Evolutionary conservation across 441 rosid species (phyloP), one percentile per base, ranked within the genome.

Genomic region (Biscutella laevigata): DNA sequence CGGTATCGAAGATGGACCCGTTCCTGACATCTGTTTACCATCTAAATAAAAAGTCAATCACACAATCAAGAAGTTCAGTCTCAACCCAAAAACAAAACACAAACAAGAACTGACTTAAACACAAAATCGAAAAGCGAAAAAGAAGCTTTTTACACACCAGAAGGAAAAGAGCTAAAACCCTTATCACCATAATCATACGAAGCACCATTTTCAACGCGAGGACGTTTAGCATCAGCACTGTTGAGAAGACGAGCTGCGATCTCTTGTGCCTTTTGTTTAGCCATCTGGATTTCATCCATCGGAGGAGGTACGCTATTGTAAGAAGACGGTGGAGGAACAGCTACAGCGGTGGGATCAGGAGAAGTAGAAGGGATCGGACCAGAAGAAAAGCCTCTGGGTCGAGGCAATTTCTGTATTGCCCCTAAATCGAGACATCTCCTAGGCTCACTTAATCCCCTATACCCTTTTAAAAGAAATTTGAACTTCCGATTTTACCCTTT

Each of bases 221-320:
- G 73, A 12, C 96, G 94, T 70, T 92, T 92, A 14, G 63, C 62
- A 14, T 88, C 99, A 6, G 69, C 83, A 20, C 66, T 73, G 40
- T 61, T 73, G 43, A 82, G 65, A 41, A 92, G 79, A 20, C 99
- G 92, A 42, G 99, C 88, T 1, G 95, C 99, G 66, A 92, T 82
- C 70, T 82, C 86, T 71, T 92, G 92, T 6, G 92, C 99, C 4
- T 75, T 78, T 67, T 80, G 95, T 72, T 88, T 92, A 38, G 95
- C 95, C 11, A 79, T 62, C 77, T 84, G 91, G 73, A 92, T 76
- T 67, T 84, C 86, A 30, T 78, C 85, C 11, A 61, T 70, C 9
- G 92, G 90, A 0, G 88, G 90, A 1, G 91, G 83, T 0, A 82
- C 94, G 71, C 48, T 77, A 70, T 86, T 82, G 80, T 86, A 84